These are phyloP conservation scores for Bertia moriformis DNA, from an alignment of 2,329 filamentous ascomycete species.

Conservation along the genomic window DNA sequence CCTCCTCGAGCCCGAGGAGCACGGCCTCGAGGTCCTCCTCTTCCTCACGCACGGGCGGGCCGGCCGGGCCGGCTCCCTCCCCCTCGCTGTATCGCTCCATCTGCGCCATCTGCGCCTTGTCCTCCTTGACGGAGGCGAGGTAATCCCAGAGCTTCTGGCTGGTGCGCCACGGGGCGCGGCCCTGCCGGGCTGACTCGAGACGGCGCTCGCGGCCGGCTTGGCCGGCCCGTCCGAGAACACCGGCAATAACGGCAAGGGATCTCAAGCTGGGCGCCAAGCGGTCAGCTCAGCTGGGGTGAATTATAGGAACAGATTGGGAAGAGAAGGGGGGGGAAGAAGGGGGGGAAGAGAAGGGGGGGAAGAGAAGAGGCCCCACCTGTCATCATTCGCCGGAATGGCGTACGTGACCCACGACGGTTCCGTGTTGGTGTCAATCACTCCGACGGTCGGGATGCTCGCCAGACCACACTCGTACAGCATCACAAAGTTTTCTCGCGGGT, in stretches of 20 bases:
- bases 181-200: slow-evolving; percentile 20
- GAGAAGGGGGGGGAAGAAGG: not conserved
- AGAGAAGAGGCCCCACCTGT: slow-evolving; percentile 41
- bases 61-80: not conserved
- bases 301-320: not conserved
- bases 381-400: slow-evolving; percentile 90
- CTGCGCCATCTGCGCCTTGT: not conserved
- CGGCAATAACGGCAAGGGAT: slow-evolving; percentile 66
- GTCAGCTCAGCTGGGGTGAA: not conserved
- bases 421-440: slow-evolving; percentile 82
- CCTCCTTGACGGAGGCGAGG: not conserved
- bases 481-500: slow-evolving; percentile 82
- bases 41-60: not conserved
- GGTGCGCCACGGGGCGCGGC: not conserved
- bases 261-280: slow-evolving; percentile 47
- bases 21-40: not conserved
- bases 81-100: not conserved
- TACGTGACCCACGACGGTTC: slow-evolving; percentile 93
- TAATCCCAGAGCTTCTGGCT: not conserved
- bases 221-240: slow-evolving; percentile 72
- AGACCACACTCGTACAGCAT: slow-evolving; percentile 81
- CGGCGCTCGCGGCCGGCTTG: slow-evolving; percentile 60
- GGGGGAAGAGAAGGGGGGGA: not conserved
- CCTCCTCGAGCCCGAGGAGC: not conserved
- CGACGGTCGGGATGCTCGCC: slow-evolving; percentile 83